Conservation (phyloP, 129 eudicot genomes). For the Arctium minus region DNA sequence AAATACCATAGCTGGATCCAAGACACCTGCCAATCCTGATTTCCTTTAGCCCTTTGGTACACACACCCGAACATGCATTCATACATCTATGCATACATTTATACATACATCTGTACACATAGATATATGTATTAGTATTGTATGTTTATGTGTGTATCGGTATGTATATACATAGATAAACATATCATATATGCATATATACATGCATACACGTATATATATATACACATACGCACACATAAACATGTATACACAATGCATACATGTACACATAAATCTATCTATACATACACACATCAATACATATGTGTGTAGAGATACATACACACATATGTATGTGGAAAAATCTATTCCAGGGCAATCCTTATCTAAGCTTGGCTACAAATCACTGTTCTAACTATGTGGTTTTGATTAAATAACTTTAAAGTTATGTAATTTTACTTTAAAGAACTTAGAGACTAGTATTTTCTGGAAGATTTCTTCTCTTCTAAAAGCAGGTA, state of each 20-base stretch:
- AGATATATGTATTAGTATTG: not conserved
- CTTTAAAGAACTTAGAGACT: not conserved
- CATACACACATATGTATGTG: not conserved
- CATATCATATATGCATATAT: too few species aligned
- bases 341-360: not conserved
- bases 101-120: not conserved
- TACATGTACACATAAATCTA: not conserved
- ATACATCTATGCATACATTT: too few species aligned
- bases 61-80: not conserved
- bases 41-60: not conserved
- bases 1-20: constrained; percentile 6
- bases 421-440: too few species aligned
- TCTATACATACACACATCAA: not conserved
- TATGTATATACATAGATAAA: not conserved
- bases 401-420: not conserved
- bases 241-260: not conserved
- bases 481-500: not conserved
- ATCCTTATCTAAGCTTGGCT: not conserved
- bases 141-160: not conserved
- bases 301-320: not conserved
- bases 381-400: not conserved
- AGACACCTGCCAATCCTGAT: not conserved
- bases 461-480: not conserved
- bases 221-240: not conserved
- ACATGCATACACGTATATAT: not conserved